phyloP scores from a whole-genome alignment of 371 early-diverging fungal genomes.

The Homolaphlyctis polyrhiza region DNA sequence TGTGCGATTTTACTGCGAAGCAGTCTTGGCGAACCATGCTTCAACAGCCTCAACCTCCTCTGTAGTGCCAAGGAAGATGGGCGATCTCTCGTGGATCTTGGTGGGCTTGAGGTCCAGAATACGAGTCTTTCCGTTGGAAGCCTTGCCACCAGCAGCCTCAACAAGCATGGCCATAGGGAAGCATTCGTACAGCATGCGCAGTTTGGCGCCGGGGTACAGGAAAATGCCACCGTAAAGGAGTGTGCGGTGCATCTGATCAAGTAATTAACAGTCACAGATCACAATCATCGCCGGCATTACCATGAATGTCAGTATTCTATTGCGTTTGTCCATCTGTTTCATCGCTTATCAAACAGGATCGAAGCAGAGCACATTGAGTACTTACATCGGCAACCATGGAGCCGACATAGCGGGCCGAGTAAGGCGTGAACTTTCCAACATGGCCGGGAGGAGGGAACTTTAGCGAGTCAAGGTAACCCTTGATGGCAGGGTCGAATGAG shows the following conservation, averaged over 20 bases:
- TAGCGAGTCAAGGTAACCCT: slow-evolving; percentile 82
- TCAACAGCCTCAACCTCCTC: slow-evolving; percentile 87
- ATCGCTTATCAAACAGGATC: background rate
- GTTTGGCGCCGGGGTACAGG: slow-evolving; percentile 79
- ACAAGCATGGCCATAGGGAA: slow-evolving; percentile 96
- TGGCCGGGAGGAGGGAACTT: slow-evolving; percentile 68
- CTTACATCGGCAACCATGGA: slow-evolving; percentile 95
- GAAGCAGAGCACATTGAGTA: too few species aligned
- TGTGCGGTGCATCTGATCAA: slow-evolving; percentile 76
- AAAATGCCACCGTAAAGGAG: slow-evolving; percentile 82
- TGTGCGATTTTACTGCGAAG: background rate
- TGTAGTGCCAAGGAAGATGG: slow-evolving; percentile 87
- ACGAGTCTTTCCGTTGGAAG: slow-evolving; percentile 74
- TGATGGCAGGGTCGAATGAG: slow-evolving; percentile 85
- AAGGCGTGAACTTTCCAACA: slow-evolving; percentile 73
- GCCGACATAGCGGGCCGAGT: slow-evolving; percentile 95
- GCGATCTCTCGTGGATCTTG: slow-evolving; percentile 85
- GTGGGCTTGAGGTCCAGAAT: slow-evolving; percentile 86
- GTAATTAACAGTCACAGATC: background rate
- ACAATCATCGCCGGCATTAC: background rate
- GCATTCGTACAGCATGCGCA: slow-evolving; percentile 94
- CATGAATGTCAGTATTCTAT: background rate
- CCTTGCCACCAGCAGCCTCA: slow-evolving; percentile 94
- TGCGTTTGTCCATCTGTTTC: background rate
- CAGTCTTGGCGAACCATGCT: slow-evolving; percentile 6